Evolutionary conservation across 225 moss, liverwort and hornwort species (phyloP).

Genomic region (Sphagnum tenellum): DNA sequence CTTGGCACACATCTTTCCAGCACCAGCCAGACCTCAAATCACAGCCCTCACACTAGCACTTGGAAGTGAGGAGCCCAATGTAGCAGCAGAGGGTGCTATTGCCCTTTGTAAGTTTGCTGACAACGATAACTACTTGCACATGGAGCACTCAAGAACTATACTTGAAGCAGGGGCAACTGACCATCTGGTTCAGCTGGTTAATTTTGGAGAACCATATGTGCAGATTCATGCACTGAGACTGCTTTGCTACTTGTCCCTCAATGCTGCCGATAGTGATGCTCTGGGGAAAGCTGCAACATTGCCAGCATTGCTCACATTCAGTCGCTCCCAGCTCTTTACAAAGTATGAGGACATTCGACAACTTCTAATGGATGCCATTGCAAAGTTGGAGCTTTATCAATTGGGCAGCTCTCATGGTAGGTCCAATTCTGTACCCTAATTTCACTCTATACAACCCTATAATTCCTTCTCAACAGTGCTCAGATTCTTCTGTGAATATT

Average conservation of each 20-base stretch:
- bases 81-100: constrained; percentile 48
- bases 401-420: constrained; percentile 15
- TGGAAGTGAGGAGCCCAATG: constrained; percentile 11
- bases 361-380: constrained; percentile 34
- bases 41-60: constrained; percentile 13
- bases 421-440: no score
- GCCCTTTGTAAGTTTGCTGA: constrained; percentile 46
- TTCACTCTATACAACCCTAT: no score
- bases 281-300: constrained; percentile 24
- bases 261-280: constrained; percentile 34
- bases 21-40: constrained; percentile 7
- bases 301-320: constrained; percentile 24
- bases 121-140: constrained; percentile 41
- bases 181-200: constrained; percentile 31
- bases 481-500: no score
- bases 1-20: constrained; percentile 25
- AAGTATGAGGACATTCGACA: constrained; percentile 32
- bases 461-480: no score
- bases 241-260: constrained; percentile 36
- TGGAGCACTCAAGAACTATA: constrained; percentile 28
- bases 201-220: constrained; percentile 37
- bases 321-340: constrained; percentile 37
- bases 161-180: constrained; percentile 35
- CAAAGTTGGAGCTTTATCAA: constrained; percentile 45
- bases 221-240: constrained; percentile 39